Base-by-base conservation (phyloP, 106 monocot species). In the Alisma plantagoaquatica region DNA sequence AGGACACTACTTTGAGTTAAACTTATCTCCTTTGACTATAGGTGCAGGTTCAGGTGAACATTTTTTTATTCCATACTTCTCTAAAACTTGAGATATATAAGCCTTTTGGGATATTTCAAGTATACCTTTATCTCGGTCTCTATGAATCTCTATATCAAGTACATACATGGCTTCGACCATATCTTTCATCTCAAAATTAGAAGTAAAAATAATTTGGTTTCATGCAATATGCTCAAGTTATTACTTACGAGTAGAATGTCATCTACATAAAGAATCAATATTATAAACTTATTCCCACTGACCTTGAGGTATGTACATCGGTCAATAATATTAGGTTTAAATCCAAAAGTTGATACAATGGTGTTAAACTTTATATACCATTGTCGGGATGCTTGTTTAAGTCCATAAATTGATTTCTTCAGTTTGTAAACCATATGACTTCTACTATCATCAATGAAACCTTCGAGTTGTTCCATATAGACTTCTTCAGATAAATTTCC, bases 201-300 rank as follows among this genome's bases (percentile, higher is more conserved):
- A 7, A 14, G 35, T 7, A 38, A 38, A 14, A 38, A 38, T 38
- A 7, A 7, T 14, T 38, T 49, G 18, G 22, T 22, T 22, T 49
- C 48, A 49, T 49, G 48, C 22, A 49, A 49, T 49, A 49, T 1
- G 3, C 48, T n/a, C n/a, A n/a, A n/a, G n/a, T n/a, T n/a, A n/a
- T n/a, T n/a, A n/a, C n/a, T n/a, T n/a, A n/a, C n/a, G n/a, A n/a
- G n/a, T n/a, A n/a, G n/a, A n/a, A n/a, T n/a, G n/a, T n/a, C n/a
- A n/a, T n/a, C n/a, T n/a, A n/a, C n/a, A n/a, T n/a, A n/a, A n/a
- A n/a, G n/a, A n/a, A n/a, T 23, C 20, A 49, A 49, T 38, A 38
- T 38, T 38, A 38, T 38, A 14, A 38, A 38, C 35, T 38, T 38
- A 38, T 14, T 38, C 35, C 35, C 35, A 38, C 35, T 38, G 14